Evolutionary conservation across 208 protist genomes (phyloP), one percentile per base, ranked within the genome.

Genomic region (Leishmania major): DNA sequence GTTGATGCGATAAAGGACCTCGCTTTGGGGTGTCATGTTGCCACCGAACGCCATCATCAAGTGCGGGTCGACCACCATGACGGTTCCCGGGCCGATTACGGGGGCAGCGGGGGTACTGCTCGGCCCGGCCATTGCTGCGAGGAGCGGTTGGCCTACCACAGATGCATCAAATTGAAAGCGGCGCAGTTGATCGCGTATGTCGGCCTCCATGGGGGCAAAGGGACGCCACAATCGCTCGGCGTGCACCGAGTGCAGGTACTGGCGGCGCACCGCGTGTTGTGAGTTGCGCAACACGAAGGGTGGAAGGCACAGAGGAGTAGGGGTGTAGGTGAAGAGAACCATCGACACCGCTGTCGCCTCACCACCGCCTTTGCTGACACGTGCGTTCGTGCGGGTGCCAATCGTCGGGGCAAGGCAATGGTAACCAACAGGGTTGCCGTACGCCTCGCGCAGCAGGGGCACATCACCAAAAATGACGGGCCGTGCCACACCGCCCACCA

Each of bases 341-440:
- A 96, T 79, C n/a, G 93, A 90, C 19, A 96, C 95, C 22, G 91
- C 91, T 25, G 80, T 45, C 35, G 83, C 57, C 40, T 60, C 74
- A 17, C 71, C 73, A 40, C 70, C 80, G 40, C 57, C 45, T 19
- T 82, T 80, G 73, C 72, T 83, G 25, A 70, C n/a, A 15, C 72
- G 81, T n/a, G 77, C 78, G 80, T 96, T 96, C 51, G 94, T 95
- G 70, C 84, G 89, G 17, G 91, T 88, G 62, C 95, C 95, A 84
- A 96, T 93, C 40, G 83, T 87, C 19, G 95, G 95, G 0, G 95
- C 95, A 22, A 92, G 91, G 86, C 93, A 96, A 74, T 97, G 95
- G 79, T 95, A 97, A 17, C 84, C 91, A 53, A 94, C 87, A 7
- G 91, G 86, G 76, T 91, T 92, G 47, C 95, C 93, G 76, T 90